Evolutionary conservation across 345 rosid species (phyloP), one percentile per base, ranked within the genome.

Genomic region (Rhodamnia rubescens): DNA sequence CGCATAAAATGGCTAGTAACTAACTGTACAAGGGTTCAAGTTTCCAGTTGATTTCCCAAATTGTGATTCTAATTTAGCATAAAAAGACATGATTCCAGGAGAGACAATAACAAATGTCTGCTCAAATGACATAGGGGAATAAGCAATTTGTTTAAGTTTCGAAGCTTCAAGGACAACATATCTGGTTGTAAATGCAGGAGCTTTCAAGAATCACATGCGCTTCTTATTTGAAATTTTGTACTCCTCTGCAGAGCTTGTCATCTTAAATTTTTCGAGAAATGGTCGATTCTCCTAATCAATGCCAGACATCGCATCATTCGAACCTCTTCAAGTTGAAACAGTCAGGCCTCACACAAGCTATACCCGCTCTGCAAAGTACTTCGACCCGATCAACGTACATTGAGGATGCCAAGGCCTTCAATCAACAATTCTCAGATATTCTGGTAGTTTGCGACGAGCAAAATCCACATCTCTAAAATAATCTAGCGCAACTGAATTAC

Each of bases 1-100:
- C 0, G 9, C 18, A 58, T n/a, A 58, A 58, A 12, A 2, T 1
- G 11, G 69, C 4, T 0, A 12, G 1, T 2, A 1, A 58, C 13
- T 58, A 6, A 58, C 18, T 58, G 5, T n/a, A 6, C 8, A 50
- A 50, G 52, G 52, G 12, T 11, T 1, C 53, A 52, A 14, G 18
- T 52, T 4, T 52, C 53, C 6, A 53, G 55, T 18, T 21, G 1
- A 53, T 8, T 18, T 6, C 9, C 3, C 22, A 53, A 53, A 53
- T 18, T 18, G 8, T 18, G 56, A 53, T 53, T 53, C 56, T 53
- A 18, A 18, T 53, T 53, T 18, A 18, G 56, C 6, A 20, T 53
- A 36, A 53, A 18, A 53, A 2, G 6, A 18, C 3, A 53, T 4
- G 56, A 53, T 6, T 20, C 24, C 56, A 53, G n/a, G 59, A 56